Evolutionary conservation across 352 stramenopile species (phyloP), one percentile per base, ranked within the genome.

Genomic region (Globisporangium paddicum): DNA sequence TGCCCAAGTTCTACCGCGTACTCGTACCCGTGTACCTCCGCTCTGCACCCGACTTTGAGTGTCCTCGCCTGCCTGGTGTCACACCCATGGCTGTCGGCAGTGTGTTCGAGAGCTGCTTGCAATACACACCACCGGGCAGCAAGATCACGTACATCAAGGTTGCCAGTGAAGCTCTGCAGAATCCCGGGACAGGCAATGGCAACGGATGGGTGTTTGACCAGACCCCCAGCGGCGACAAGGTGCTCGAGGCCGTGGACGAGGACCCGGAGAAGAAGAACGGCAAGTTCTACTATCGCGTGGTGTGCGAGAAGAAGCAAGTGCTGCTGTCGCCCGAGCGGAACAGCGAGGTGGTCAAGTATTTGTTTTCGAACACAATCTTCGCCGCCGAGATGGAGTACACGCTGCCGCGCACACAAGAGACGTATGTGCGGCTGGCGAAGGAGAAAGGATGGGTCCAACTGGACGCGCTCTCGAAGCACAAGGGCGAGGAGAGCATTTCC

Each of bases 81-180:
- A 70, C 77, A 35, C 75, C 80, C 8, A 74, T 90, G 49, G 71
- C 79, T 0, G 74, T 80, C 3, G 79, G 82, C 11, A 87, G 69
- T n/a, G 81, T 93, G 25, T 87, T 93, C 40, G 81, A 93, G 62
- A 89, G 76, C 54, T 87, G 67, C 48, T 61, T 93, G 26, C 79
- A 89, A 67, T 91, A 93, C 59, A 90, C 74, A 6, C 81, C 84
- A 41, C 84, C 84, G 21, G 81, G 79, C 16, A 90, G 81, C 55
- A 62, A 67, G 11, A 89, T 91, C 66, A 91, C 81, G 42, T 93
- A 93, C 45, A 75, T 93, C 52, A 93, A 93, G 50, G 71, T 93
- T 28, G 77, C 73, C 3, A 87, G 68, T 41, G 78, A 85, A 10
- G 70, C 76, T 11, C 67, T 73, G 1, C 64, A 62, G 19, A 65